Conservation (phyloP, 305 asterid species). For the Fraxinus sp. region DNA sequence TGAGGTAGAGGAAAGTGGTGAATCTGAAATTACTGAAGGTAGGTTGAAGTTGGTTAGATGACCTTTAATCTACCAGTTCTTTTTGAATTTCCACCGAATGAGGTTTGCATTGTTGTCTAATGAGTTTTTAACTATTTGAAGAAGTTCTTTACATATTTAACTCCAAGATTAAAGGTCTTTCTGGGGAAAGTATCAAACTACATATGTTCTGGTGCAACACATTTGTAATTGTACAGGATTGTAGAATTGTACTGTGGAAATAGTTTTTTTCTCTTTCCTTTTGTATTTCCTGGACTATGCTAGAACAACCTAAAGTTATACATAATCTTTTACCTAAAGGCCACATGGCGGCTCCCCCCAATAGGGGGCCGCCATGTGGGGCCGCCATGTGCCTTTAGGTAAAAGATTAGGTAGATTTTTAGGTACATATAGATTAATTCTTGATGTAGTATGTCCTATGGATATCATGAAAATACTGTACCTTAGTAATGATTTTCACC, state of each 20-base stretch:
- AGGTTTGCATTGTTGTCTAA: not conserved
- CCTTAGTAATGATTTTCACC: constrained; percentile 1
- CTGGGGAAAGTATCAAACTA: not conserved
- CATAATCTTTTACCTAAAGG: no score
- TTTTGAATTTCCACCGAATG: not conserved
- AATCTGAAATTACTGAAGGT: constrained; percentile 78
- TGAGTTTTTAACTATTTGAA: not conserved
- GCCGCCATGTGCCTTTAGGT: no score
- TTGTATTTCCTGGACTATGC: not conserved
- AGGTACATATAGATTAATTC: no score
- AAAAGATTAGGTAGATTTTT: no score
- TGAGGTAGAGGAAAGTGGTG: constrained; percentile 48
- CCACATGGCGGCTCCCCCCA: no score
- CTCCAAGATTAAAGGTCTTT: not conserved
- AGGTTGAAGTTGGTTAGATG: constrained; percentile 15
- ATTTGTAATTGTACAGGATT: not conserved
- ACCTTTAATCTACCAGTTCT: not conserved
- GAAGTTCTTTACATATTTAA: not conserved
- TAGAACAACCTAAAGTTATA: no score
- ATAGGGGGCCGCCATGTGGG: no score
- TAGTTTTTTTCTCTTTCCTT: not conserved
- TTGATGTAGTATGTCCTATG: not conserved
- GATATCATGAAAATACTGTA: not conserved
- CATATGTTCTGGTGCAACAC: not conserved
- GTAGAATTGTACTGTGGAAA: constrained; percentile 6